A percentile compares a stretch with the other conserved stretches of the same genome.
Conservation (phyloP, 495 filamentous ascomycete species). For the Achaetomiella virescens region DNA sequence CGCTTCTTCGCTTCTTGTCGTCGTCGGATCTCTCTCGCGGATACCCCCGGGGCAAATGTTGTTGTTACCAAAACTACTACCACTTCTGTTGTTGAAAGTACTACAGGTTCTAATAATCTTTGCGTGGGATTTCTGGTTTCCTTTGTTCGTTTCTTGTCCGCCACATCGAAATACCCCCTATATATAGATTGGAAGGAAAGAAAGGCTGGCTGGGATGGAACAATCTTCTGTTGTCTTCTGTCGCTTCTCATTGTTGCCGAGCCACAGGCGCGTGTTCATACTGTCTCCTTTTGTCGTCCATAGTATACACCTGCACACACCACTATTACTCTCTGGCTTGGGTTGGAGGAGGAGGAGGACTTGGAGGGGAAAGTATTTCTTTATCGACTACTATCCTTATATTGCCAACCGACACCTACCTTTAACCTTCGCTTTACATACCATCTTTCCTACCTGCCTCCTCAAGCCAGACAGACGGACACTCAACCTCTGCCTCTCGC, state of each 20-base stretch:
- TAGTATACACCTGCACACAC: too few species aligned
- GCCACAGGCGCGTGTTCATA: too few species aligned
- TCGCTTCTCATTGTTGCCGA: too few species aligned
- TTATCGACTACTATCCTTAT: not conserved
- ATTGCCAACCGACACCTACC: not conserved
- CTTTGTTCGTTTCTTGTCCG: slow-evolving; percentile 7
- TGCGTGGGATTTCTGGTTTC: not conserved
- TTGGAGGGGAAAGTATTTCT: not conserved
- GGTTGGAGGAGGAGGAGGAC: too few species aligned
- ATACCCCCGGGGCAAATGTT: slow-evolving; percentile 15
- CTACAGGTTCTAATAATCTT: slow-evolving; percentile 13
- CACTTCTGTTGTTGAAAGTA: slow-evolving; percentile 1
- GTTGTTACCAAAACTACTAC: too few species aligned
- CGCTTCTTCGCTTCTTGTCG: not conserved
- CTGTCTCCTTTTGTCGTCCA: too few species aligned
- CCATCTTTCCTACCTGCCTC: not conserved
- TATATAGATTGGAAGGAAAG: slow-evolving; percentile 14
- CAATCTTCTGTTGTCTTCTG: too few species aligned
- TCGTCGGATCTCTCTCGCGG: slow-evolving; percentile 11
- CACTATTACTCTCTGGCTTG: too few species aligned
- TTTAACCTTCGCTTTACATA: not conserved
- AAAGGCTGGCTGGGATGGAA: too few species aligned
- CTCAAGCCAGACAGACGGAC: not conserved
- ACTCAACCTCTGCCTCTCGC: not conserved
- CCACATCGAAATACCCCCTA: slow-evolving; percentile 8